These are phyloP conservation scores for Hyphopichia buzzinii DNA, from an alignment of 1,139 yeast genomes.

Conservation along the genomic window DNA sequence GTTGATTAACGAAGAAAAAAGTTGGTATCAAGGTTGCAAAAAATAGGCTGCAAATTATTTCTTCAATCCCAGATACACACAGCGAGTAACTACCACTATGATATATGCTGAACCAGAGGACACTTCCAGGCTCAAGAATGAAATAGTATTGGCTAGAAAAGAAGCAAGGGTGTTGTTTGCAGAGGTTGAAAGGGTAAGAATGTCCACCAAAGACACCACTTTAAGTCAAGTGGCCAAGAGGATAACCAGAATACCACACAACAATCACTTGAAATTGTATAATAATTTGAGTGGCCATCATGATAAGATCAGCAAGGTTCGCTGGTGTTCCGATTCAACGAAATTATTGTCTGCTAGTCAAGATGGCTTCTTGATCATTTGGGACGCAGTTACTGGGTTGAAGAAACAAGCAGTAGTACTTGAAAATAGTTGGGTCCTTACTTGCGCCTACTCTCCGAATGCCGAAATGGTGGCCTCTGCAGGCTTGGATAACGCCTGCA, in stretches of 20 bases:
- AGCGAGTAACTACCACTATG: not conserved
- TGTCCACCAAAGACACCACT: constrained; percentile 45
- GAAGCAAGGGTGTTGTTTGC: constrained; percentile 48
- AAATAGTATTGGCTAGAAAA: constrained; percentile 36
- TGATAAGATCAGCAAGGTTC: constrained; percentile 66
- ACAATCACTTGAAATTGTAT: constrained; percentile 33
- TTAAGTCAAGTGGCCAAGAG: constrained; percentile 37
- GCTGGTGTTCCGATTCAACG: constrained; percentile 65
- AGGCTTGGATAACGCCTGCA: constrained; percentile 78
- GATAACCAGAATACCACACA: constrained; percentile 28
- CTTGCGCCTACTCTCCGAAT: constrained; percentile 71
- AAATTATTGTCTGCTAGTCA: constrained; percentile 73
- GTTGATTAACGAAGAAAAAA: too few relatives aligned
- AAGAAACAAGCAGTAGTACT: constrained; percentile 69
- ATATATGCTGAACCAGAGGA: not conserved
- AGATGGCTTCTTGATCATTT: constrained; percentile 80
- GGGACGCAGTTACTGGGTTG: constrained; percentile 77
- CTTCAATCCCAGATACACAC: too few relatives aligned
- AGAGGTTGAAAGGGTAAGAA: constrained; percentile 47
- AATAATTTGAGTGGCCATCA: constrained; percentile 66
- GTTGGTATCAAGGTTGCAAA: too few relatives aligned
- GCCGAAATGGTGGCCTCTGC: constrained; percentile 72
- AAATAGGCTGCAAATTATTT: too few relatives aligned
- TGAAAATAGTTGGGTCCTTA: constrained; percentile 75
- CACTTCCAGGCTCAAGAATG: constrained; percentile 8